Evolutionary conservation across 106 monocot genomes (phyloP).

Genomic region (Phalaenopsis equestris): DNA sequence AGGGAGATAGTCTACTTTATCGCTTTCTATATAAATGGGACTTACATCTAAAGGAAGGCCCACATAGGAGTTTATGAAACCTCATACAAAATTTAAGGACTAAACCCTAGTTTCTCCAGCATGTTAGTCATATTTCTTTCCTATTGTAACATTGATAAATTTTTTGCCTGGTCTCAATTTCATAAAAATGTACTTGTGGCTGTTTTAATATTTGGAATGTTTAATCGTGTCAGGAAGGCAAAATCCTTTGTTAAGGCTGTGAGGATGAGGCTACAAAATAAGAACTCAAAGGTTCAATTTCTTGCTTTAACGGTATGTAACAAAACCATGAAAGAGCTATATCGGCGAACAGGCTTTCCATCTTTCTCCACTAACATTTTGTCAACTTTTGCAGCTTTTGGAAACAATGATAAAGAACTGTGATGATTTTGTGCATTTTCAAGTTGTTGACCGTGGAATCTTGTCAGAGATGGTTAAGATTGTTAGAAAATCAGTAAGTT

Average conservation of each 20-base stretch:
- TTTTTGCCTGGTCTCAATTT: not conserved
- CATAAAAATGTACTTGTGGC: not conserved
- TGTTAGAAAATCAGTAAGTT: conserved; percentile 57
- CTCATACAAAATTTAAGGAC: not conserved
- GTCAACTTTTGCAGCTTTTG: conserved; percentile 39
- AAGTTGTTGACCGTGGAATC: conserved; percentile 66
- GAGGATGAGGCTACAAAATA: conserved; percentile 49
- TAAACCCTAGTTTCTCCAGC: not conserved
- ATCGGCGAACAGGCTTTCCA: not conserved
- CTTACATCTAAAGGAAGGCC: no score
- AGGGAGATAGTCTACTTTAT: no score
- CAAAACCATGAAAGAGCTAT: not conserved
- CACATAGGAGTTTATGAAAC: no score
- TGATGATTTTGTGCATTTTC: conserved; percentile 67
- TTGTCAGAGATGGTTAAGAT: conserved; percentile 69
- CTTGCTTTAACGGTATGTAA: conserved; percentile 54
- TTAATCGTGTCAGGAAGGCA: conserved; percentile 48
- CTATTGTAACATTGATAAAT: conserved; percentile 8
- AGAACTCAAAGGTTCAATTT: conserved; percentile 47
- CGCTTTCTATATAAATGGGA: no score
- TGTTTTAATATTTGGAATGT: not conserved
- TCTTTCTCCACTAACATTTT: not conserved
- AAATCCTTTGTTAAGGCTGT: conserved; percentile 58
- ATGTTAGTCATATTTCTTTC: not conserved
- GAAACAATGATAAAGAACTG: conserved; percentile 87